phyloP scores from a whole-genome alignment of 2,329 filamentous ascomycete genomes.

The Fusarium tricinctum region DNA sequence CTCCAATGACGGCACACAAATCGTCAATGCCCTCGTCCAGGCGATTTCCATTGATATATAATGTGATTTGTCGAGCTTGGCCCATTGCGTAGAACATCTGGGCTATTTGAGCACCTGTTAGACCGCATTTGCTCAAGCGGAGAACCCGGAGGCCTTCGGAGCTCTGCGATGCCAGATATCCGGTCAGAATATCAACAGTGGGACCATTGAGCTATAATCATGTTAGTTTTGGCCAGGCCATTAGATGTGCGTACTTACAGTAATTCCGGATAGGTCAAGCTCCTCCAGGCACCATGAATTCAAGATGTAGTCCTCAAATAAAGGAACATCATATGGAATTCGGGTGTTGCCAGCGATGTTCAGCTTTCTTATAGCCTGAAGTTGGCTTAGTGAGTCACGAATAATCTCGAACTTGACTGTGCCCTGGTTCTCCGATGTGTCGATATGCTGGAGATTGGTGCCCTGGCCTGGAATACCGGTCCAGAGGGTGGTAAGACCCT shows the following conservation, averaged over 20 bases:
- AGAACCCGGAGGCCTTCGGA: conserved; percentile 61
- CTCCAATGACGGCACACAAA: conserved; percentile 62
- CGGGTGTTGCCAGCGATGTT: conserved; percentile 67
- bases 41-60: conserved; percentile 66
- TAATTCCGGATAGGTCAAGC: conserved; percentile 68
- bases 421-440: conserved; percentile 68
- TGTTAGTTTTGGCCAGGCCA: conserved; percentile 22
- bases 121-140: conserved; percentile 65
- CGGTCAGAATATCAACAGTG: conserved; percentile 62
- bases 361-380: conserved; percentile 62
- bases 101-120: conserved; percentile 65
- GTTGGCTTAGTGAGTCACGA: conserved; percentile 59
- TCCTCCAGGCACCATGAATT: conserved; percentile 64
- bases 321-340: conserved; percentile 59
- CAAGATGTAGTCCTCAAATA: conserved; percentile 63
- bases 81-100: conserved; percentile 67
- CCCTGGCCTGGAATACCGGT: conserved; percentile 62
- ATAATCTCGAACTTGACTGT: conserved; percentile 64
- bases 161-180: conserved; percentile 59
- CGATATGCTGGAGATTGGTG: conserved; percentile 62
- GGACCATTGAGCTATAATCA: conserved; percentile 60
- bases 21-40: conserved; percentile 67
- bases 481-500: conserved; percentile 63
- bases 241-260: conserved; percentile 54
- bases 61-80: conserved; percentile 61